Conservation (phyloP, 164 flowering plant species). For the Houttuynia cordata region DNA sequence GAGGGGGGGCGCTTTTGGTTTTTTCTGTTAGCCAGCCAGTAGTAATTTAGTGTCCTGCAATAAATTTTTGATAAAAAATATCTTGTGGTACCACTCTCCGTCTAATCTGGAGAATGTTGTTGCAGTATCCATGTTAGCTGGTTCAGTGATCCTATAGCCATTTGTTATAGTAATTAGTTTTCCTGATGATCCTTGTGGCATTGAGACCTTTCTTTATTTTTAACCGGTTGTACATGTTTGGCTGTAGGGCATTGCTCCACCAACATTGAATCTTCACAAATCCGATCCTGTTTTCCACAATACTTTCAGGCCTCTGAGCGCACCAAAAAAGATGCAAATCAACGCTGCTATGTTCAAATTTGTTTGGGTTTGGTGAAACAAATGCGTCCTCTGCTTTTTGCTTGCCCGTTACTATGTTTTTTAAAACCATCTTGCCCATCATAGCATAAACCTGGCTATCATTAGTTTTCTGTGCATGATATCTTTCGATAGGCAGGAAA, state of each 20-base stretch:
- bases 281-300: conserved; percentile 71
- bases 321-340: conserved; percentile 57
- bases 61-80: too few relatives aligned
- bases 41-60: background rate
- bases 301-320: conserved; percentile 60
- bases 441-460: too few relatives aligned
- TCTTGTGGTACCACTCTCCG: too few relatives aligned
- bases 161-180: too few relatives aligned
- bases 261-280: conserved; percentile 56
- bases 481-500: too few relatives aligned
- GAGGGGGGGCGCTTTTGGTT: too few relatives aligned
- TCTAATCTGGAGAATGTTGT: background rate
- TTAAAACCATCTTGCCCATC: too few relatives aligned
- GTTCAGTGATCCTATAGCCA: too few relatives aligned
- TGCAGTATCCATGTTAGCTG: background rate
- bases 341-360: conserved; percentile 76
- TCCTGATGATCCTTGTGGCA: too few relatives aligned
- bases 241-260: conserved; percentile 80
- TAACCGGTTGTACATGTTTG: background rate
- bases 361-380: conserved; percentile 98
- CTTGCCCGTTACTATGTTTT: conserved; percentile 13
- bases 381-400: conserved; percentile 77
- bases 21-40: background rate
- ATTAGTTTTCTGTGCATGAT: too few relatives aligned
- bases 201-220: background rate